Evolutionary conservation across 805 yeast species (phyloP).

Genomic region (Candida orba): DNA sequence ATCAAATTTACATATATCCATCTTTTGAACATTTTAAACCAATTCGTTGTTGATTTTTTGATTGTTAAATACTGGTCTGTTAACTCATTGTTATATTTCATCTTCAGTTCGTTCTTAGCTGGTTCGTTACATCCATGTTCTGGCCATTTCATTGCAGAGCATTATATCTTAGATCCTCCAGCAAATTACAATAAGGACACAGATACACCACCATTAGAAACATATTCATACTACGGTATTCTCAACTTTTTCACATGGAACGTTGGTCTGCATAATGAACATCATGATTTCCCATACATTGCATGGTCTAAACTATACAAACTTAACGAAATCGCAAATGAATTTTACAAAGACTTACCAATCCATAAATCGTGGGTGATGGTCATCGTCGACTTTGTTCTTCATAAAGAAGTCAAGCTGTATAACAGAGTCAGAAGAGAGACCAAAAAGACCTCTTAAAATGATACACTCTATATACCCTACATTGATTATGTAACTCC

Average conservation of each 20-base stretch:
- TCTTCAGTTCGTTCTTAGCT: constrained; percentile 75
- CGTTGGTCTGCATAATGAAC: constrained; percentile 92
- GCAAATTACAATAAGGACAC: constrained; percentile 19
- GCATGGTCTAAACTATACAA: constrained; percentile 80
- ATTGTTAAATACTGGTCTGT: constrained; percentile 58
- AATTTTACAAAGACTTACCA: constrained; percentile 79
- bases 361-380: constrained; percentile 70
- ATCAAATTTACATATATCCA: constrained; percentile 72
- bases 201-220: constrained; percentile 60
- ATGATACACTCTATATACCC: background rate
- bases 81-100: constrained; percentile 56
- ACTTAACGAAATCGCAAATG: constrained; percentile 60
- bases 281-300: constrained; percentile 90
- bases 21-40: constrained; percentile 52
- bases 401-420: constrained; percentile 58
- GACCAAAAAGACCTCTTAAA: constrained; percentile 6
- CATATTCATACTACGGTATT: constrained; percentile 82
- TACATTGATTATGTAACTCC: too few relatives aligned
- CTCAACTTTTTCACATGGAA: constrained; percentile 80
- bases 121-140: constrained; percentile 93
- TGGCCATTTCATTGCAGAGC: constrained; percentile 95
- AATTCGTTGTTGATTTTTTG: constrained; percentile 48
- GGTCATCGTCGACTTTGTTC: constrained; percentile 65
- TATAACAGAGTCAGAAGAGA: constrained; percentile 78
- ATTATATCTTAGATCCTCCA: constrained; percentile 64